Evolutionary conservation across 2,329 filamentous ascomycete species (phyloP).

Genomic region (Aspergillus pseudoterreus): DNA sequence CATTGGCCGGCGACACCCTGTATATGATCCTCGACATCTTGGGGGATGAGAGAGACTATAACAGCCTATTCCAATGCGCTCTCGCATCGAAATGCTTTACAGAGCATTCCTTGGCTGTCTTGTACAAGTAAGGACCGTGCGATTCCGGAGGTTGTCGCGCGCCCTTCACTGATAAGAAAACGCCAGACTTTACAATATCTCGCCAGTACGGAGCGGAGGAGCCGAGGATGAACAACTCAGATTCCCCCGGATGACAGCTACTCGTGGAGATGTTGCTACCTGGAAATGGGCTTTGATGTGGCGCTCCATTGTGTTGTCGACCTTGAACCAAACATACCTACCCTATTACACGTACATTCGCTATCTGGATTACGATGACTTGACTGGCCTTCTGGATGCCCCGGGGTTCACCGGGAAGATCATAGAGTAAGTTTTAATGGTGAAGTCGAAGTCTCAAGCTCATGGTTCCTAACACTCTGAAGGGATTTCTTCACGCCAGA

Average conservation of each 20-base stretch:
- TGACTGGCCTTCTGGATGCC: slow-evolving; percentile 58
- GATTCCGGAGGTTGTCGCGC: neutral
- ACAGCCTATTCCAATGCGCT: slow-evolving; percentile 26
- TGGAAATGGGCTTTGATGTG: slow-evolving; percentile 62
- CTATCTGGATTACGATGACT: slow-evolving; percentile 59
- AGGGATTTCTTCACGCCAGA: slow-evolving; percentile 52
- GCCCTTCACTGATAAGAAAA: slow-evolving; percentile 3
- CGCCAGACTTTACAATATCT: slow-evolving; percentile 47
- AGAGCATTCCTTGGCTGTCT: slow-evolving; percentile 17
- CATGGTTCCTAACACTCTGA: slow-evolving; percentile 4
- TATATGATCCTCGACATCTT: slow-evolving; percentile 25
- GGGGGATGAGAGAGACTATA: slow-evolving; percentile 21
- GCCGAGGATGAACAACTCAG: slow-evolving; percentile 42
- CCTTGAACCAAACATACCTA: slow-evolving; percentile 57
- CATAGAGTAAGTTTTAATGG: slow-evolving; percentile 45
- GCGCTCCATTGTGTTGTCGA: slow-evolving; percentile 66
- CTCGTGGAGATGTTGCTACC: slow-evolving; percentile 42
- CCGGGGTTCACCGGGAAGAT: slow-evolving; percentile 58
- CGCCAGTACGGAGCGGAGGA: slow-evolving; percentile 43
- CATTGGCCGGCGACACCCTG: slow-evolving; percentile 21
- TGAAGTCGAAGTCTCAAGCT: too few relatives aligned
- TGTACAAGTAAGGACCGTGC: slow-evolving; percentile 21
- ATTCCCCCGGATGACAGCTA: slow-evolving; percentile 21
- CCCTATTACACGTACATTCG: slow-evolving; percentile 69
- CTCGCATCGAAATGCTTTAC: slow-evolving; percentile 21